Percentiles rank a stretch among this genome's conserved stretches.
phyloP scores from a whole-genome alignment of 176 grass and related monocot species.

The Musa beccarii region DNA sequence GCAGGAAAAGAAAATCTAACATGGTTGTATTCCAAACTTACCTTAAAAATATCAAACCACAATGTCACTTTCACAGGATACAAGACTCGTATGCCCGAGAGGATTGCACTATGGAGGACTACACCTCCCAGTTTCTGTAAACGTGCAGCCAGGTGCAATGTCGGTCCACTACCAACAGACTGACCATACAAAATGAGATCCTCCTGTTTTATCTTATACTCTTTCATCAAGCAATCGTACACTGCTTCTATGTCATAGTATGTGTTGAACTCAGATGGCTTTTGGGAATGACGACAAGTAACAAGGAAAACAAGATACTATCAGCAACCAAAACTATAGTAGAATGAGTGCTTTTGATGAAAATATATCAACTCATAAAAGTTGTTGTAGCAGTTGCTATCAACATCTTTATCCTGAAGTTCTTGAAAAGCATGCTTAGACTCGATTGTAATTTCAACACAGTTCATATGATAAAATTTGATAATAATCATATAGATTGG shows the following conservation, averaged over 20 bases:
- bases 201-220: constrained; percentile 78
- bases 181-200: constrained; percentile 93
- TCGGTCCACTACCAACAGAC: constrained; percentile 91
- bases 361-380: too few species aligned
- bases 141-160: constrained; percentile 71
- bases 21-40: constrained; percentile 11
- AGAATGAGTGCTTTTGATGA: background rate
- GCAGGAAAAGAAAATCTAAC: background rate
- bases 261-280: constrained; percentile 94
- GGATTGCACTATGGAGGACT: constrained; percentile 89
- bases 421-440: background rate
- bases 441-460: background rate
- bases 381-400: too few species aligned
- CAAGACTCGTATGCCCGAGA: constrained; percentile 87
- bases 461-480: background rate
- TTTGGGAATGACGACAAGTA: constrained; percentile 24
- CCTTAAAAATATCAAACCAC: constrained; percentile 98
- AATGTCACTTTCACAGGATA: constrained; percentile 93
- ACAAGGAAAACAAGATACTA: constrained; percentile 2
- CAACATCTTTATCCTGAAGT: too few species aligned
- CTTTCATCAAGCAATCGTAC: constrained; percentile 76
- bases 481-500: too few species aligned
- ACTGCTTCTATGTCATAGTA: constrained; percentile 98
- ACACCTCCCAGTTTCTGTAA: constrained; percentile 76
- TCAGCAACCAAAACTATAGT: constrained; percentile 15